Evolutionary conservation across 495 filamentous ascomycete genomes (phyloP), one percentile per base, ranked within the genome.

Genomic region (Achaetomiella virescens): DNA sequence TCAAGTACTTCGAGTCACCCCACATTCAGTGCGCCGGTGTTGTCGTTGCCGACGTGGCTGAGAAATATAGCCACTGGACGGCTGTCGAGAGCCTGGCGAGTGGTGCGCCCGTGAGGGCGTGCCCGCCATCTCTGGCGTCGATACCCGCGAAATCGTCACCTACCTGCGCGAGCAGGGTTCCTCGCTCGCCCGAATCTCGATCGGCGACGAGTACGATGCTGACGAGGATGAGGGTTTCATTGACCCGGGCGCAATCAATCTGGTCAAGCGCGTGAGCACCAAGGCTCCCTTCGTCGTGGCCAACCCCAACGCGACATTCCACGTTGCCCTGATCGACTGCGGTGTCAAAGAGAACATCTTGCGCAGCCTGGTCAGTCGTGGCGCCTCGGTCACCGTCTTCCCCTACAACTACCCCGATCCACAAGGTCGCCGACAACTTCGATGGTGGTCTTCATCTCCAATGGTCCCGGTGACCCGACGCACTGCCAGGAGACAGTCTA

Each of bases 341-440:
- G 93, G 93, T 72, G 95, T 98, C 56, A 98, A 98, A 81, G 93
- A 98, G 80, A 98, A 97, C 78, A 98, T 98, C 69, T 83, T 98
- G 48, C 88, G 93, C 60, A 92, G 88, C 67, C 77, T 98, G 58
- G 92, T 97, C 59, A 79, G 76, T 70, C 89, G 93, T 31, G 93
- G 91, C 24, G 84, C 89, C 38, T 88, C 84, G 58, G 86, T 96
- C 45, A 97, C 95, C 21, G 86, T 87, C 52, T 95, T 98, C 76
- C 93, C 93, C 43, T 97, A 87, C 75, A 84, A 97, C 75, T 97
- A 89, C 75, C 90, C 90, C 51, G n/a, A 92, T 98, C 72, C 90
- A 97, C 81, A 97, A 97, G 80, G 88, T 96, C 22, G 89, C 91
- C 55, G 87, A 95, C 71, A 89, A 96, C 78, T 98, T 96, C 62